Percentiles rank a stretch among this genome's conserved stretches.
Conservation (phyloP, 1,284 basidiomycete genomes). For the Ustilago cynodontis region DNA sequence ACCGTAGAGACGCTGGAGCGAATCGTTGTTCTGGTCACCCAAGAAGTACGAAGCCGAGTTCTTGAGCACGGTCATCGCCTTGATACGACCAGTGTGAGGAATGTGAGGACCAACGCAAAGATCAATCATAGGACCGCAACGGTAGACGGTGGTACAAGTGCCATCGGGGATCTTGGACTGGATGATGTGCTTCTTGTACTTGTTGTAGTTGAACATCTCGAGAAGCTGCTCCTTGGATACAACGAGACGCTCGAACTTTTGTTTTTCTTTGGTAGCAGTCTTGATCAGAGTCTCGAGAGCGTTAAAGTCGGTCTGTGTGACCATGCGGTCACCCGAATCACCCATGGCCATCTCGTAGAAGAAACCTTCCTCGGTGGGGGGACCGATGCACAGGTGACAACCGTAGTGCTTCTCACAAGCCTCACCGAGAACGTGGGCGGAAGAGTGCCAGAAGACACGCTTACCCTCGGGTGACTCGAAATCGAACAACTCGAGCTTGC, state of each 20-base stretch:
- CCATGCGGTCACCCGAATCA: slow-evolving; percentile 63
- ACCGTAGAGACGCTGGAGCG: slow-evolving; percentile 95
- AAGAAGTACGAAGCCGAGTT: slow-evolving; percentile 99
- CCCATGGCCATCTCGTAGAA: slow-evolving; percentile 92
- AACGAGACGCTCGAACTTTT: slow-evolving; percentile 93
- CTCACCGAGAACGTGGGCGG: slow-evolving; percentile 98
- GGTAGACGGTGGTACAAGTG: slow-evolving; percentile 96
- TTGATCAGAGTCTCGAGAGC: slow-evolving; percentile 90
- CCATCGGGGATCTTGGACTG: slow-evolving; percentile 96
- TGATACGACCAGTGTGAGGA: slow-evolving; percentile 97
- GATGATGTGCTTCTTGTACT: slow-evolving; percentile 97
- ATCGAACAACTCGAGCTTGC: slow-evolving; percentile 87
- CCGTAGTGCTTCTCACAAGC: slow-evolving; percentile 96
- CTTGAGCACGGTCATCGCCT: slow-evolving; percentile 74
- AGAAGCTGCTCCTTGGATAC: slow-evolving; percentile 93
- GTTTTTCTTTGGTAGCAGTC: slow-evolving; percentile 92
- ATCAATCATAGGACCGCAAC: slow-evolving; percentile 98
- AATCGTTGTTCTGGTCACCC: slow-evolving; percentile 92
- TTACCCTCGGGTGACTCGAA: slow-evolving; percentile 92
- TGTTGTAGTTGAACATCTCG: slow-evolving; percentile 99
- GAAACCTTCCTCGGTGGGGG: slow-evolving; percentile 97
- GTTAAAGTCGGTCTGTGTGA: slow-evolving; percentile 80
- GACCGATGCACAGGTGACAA: slow-evolving; percentile 96
- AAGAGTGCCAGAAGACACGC: slow-evolving; percentile 97
- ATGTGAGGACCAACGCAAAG: slow-evolving; percentile 97